Base-by-base conservation (phyloP, 352 stramenopile genomes). In the Pythium myriotylum region DNA sequence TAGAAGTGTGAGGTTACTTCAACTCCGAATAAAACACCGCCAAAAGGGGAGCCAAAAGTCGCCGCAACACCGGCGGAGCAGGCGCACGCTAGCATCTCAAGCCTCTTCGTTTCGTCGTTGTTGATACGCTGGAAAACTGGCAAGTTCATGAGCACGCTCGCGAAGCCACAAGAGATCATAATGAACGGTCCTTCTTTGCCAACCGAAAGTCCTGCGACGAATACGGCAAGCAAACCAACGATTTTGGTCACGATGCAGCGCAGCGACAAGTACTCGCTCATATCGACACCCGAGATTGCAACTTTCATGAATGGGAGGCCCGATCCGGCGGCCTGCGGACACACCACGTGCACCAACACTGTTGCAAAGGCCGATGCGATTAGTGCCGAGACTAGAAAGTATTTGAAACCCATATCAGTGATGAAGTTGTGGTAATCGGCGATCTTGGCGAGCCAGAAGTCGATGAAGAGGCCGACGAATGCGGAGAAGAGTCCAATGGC, bases 151-250 rank as follows among this genome's bases (percentile, higher is more conserved):
- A 96, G 58, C 16, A 89, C 62, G 46, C 78, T 87, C 26, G 86
- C 85, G 69, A 96, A 90, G 26, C 79, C 82, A 54, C 81, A 92
- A 10, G 84, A 88, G 59, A 94, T 94, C 81, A 93, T 92, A 57
- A 96, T 91, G 65, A 94, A 95, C 20, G 88, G 84, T 0, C 88
- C 88, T 74, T 96, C 88, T 67, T 92, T 91, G 39, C 86, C 86
- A 56, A 95, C 90, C 19, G 81, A 91, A 1, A 95, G 61, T 0
- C 83, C 86, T 10, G 82, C 85, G 0, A 73, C 70, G 26, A 87
- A 77, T 13, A 74, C 77, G n/a, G 72, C 70, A 37, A 92, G 68
- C 5, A 92, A 58, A 5, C 85, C 85, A 12, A 87, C 68, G 49
- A 90, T 85, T 61, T 94, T 94, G 20, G 77, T 86, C 54, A 87